These are phyloP conservation scores for Rauvolfia tetraphylla DNA, from an alignment of 257 asterid species.

Conservation along the genomic window DNA sequence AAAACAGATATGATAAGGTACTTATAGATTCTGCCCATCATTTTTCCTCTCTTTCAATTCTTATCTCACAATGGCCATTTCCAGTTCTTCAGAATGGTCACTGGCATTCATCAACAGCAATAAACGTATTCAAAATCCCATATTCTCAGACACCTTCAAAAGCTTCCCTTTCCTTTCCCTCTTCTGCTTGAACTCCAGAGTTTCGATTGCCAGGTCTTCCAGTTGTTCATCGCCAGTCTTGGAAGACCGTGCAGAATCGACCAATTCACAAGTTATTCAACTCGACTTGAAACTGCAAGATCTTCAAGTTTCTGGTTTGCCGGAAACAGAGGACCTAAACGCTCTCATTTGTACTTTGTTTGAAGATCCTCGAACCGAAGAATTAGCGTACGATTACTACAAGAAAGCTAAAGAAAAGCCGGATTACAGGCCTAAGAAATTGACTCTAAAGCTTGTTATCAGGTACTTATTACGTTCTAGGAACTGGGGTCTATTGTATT, in stretches of 20 bases:
- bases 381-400: slow-evolving; percentile 53
- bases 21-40: slow-evolving; percentile 1
- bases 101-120: slow-evolving; percentile 33
- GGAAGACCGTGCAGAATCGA: slow-evolving; percentile 23
- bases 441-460: slow-evolving; percentile 52
- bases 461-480: slow-evolving; percentile 59
- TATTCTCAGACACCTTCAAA: slow-evolving; percentile 21
- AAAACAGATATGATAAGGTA: slow-evolving; percentile 12
- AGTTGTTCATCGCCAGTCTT: slow-evolving; percentile 56
- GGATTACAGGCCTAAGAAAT: slow-evolving; percentile 46
- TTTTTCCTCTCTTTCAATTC: background rate
- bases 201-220: slow-evolving; percentile 42
- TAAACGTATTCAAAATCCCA: slow-evolving; percentile 24
- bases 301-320: slow-evolving; percentile 22
- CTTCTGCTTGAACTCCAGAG: slow-evolving; percentile 40
- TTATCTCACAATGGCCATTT: slow-evolving; percentile 44
- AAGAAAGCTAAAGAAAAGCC: slow-evolving; percentile 45
- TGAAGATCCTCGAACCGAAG: slow-evolving; percentile 56
- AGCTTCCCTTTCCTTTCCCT: slow-evolving; percentile 36
- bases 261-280: slow-evolving; percentile 35
- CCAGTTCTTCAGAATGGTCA: slow-evolving; percentile 62
- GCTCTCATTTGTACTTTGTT: slow-evolving; percentile 55
- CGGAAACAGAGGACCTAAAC: slow-evolving; percentile 48
- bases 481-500: slow-evolving; percentile 48
- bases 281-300: slow-evolving; percentile 40